Percentiles rank a stretch among this genome's conserved stretches.
Conservation (phyloP, 345 rosid genomes). For the thale cress (Arabidopsis thaliana) region DNA sequence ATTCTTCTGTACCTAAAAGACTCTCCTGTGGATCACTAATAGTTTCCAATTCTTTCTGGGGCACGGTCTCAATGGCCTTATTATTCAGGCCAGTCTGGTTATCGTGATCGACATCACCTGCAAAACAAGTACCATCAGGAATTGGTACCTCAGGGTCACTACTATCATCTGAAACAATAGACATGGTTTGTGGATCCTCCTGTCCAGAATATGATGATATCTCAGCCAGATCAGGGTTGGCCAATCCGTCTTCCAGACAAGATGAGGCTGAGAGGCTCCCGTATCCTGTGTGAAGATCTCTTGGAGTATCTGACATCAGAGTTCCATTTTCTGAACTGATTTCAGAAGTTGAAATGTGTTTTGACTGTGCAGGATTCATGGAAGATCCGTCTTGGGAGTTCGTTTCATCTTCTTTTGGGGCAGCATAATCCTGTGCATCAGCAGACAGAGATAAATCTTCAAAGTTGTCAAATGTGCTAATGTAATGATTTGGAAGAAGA, state of each 20-base stretch:
- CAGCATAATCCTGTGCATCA: conserved; percentile 20
- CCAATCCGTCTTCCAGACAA: conserved; percentile 13
- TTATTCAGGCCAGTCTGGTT: neutral
- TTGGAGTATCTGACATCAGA: conserved; percentile 23
- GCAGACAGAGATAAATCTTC: conserved; percentile 10
- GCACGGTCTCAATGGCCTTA: neutral
- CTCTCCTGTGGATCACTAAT: neutral
- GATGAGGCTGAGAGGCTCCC: conserved; percentile 4
- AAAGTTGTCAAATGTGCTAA: neutral
- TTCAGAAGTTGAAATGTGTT: conserved; percentile 1
- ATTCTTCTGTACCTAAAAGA: conserved; percentile 8
- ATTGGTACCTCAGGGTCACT: conserved; percentile 19
- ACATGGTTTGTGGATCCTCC: conserved; percentile 24
- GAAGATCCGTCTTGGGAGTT: conserved; percentile 25
- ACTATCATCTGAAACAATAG: conserved; percentile 16
- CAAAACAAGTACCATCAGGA: conserved; percentile 3
- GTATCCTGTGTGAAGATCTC: conserved; percentile 20
- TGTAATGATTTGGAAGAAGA: conserved; percentile 4
- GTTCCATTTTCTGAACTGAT: conserved; percentile 13
- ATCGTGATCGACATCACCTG: conserved; percentile 3
- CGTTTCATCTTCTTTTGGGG: neutral
- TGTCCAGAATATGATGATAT: conserved; percentile 16
- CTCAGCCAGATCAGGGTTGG: conserved; percentile 2
- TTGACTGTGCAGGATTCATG: neutral
- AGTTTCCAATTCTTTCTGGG: neutral